Percentiles rank a stretch among this genome's conserved stretches.
Conservation (phyloP, 345 rosid species). For the Microcos paniculata region DNA sequence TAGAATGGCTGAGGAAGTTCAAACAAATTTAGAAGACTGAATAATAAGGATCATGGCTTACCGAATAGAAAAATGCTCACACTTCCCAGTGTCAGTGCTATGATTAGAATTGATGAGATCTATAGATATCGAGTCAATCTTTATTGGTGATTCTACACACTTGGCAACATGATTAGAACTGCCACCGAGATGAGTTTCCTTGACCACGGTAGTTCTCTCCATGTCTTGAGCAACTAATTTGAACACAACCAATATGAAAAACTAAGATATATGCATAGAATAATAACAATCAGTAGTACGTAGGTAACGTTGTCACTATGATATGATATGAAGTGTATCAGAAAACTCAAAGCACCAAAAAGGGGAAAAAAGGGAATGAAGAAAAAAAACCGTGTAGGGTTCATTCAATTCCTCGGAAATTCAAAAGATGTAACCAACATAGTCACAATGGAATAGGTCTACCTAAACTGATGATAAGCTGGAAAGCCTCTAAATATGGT, state of each 20-base stretch:
- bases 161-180: slow-evolving; percentile 29
- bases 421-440: slow-evolving; percentile 10
- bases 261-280: slow-evolving; percentile 9
- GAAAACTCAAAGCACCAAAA: slow-evolving; percentile 16
- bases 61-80: slow-evolving; percentile 78
- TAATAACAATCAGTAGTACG: slow-evolving; percentile 1
- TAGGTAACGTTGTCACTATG: no score
- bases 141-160: slow-evolving; percentile 44
- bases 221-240: slow-evolving; percentile 23
- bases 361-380: no score
- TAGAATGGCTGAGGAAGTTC: neutral
- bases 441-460: neutral
- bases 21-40: neutral
- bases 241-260: slow-evolving; percentile 8
- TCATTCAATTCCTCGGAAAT: neutral
- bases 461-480: slow-evolving; percentile 5
- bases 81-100: slow-evolving; percentile 36
- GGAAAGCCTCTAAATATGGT: neutral
- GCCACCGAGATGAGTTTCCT: slow-evolving; percentile 33
- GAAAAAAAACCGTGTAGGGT: slow-evolving; percentile 16
- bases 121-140: slow-evolving; percentile 56
- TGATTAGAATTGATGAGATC: slow-evolving; percentile 44
- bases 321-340: slow-evolving; percentile 16
- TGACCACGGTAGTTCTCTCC: slow-evolving; percentile 27
- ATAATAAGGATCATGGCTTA: slow-evolving; percentile 27